These are phyloP conservation scores for Gracilaria domingensis DNA, from an alignment of 23 red algal species.

Conservation along the genomic window DNA sequence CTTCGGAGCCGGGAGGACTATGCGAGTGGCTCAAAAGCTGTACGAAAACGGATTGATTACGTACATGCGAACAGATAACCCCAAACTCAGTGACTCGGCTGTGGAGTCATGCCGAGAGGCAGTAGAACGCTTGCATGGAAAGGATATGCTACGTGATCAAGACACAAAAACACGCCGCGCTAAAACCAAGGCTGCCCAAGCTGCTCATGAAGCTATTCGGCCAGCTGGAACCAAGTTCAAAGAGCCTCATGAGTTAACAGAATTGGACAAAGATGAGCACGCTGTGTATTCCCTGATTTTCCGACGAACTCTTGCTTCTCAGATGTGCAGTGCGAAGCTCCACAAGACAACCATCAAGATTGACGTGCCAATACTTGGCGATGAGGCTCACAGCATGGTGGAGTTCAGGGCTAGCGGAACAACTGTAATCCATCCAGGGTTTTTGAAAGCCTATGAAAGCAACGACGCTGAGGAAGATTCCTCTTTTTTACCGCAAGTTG, in stretches of 20 bases:
- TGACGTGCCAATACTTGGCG: not conserved
- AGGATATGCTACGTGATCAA: conserved; percentile 55
- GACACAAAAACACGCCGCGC: not conserved
- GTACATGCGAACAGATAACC: conserved; percentile 99
- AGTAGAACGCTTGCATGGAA: conserved; percentile 70
- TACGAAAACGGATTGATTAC: conserved; percentile 97
- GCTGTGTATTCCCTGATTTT: conserved; percentile 90
- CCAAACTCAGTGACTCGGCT: conserved; percentile 82
- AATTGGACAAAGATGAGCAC: conserved; percentile 58
- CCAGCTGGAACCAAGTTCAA: conserved; percentile 86
- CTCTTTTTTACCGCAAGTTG: conserved; percentile 40
- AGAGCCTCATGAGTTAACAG: conserved; percentile 63
- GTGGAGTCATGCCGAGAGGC: conserved; percentile 64
- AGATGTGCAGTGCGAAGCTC: conserved; percentile 88
- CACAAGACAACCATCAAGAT: conserved; percentile 74
- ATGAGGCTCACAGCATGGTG: not conserved
- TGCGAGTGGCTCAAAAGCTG: conserved; percentile 91
- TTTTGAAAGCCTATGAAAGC: conserved; percentile 64
- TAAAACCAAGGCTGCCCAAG: conserved; percentile 87
- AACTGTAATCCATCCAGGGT: conserved; percentile 73
- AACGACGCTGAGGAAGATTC: conserved; percentile 23
- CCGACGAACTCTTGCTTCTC: conserved; percentile 83
- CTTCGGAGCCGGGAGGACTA: conserved; percentile 73
- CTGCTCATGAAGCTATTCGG: conserved; percentile 98
- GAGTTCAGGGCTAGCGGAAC: conserved; percentile 79